Evolutionary conservation across 2,329 filamentous ascomycete species (phyloP).

Genomic region (Talaromyces sp.): DNA sequence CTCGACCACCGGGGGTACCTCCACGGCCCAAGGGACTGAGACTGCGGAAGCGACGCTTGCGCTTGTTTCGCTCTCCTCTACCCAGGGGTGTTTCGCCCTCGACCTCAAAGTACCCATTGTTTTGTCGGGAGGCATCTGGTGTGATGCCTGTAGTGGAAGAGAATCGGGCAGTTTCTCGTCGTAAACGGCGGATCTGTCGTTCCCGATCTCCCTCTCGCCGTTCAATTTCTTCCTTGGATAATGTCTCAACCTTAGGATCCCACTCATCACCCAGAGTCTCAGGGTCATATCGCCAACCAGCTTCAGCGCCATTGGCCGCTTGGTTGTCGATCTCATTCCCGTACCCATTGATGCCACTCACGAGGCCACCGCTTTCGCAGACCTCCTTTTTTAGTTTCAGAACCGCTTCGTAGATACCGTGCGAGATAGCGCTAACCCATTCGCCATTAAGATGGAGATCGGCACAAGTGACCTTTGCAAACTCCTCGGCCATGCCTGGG

Average conservation of each 20-base stretch:
- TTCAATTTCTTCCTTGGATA: slow-evolving; percentile 96
- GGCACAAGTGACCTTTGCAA: slow-evolving; percentile 88
- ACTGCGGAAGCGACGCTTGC: slow-evolving; percentile 89
- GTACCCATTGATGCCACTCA: slow-evolving; percentile 70
- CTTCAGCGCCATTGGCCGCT: slow-evolving; percentile 77
- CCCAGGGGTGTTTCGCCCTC: slow-evolving; percentile 79
- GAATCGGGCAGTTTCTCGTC: slow-evolving; percentile 90
- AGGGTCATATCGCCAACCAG: slow-evolving; percentile 93
- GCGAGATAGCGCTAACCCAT: slow-evolving; percentile 91
- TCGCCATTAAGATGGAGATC: slow-evolving; percentile 88
- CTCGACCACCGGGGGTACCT: slow-evolving; percentile 69
- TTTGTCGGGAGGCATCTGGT: slow-evolving; percentile 68
- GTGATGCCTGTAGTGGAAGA: slow-evolving; percentile 82
- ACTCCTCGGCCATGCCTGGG: slow-evolving; percentile 86
- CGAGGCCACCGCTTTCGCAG: slow-evolving; percentile 84
- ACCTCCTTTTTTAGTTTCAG: slow-evolving; percentile 93
- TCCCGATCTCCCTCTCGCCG: slow-evolving; percentile 94
- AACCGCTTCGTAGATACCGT: slow-evolving; percentile 95
- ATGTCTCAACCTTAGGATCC: slow-evolving; percentile 77
- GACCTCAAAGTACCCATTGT: slow-evolving; percentile 62
- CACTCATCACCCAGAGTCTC: slow-evolving; percentile 83
- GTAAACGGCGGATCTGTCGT: slow-evolving; percentile 80
- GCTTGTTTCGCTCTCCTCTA: slow-evolving; percentile 88
- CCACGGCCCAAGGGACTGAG: slow-evolving; percentile 75
- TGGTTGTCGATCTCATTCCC: slow-evolving; percentile 82